A percentile compares a stretch with the other conserved stretches of the same genome.
Conservation (phyloP, 2,329 filamentous ascomycete species). For the Neobulgaria alba region DNA sequence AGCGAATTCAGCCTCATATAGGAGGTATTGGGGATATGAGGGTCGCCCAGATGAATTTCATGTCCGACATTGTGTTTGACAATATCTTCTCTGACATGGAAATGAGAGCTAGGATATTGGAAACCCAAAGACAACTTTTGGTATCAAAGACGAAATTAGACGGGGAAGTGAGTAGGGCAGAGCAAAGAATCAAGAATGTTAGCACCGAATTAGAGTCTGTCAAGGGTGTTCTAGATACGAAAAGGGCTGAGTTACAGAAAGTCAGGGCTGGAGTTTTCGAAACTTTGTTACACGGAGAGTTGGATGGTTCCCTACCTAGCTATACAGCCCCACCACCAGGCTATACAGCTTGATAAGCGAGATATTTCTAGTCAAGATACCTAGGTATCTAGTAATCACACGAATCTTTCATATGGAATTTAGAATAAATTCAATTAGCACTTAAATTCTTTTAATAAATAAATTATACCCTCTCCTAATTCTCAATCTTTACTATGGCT, state of each 20-base stretch:
- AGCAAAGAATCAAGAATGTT: conserved; percentile 25
- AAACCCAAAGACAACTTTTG: conserved; percentile 29
- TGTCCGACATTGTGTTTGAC: conserved; percentile 46
- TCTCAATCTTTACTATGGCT: no score
- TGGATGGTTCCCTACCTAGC: no score
- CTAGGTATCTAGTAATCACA: no score
- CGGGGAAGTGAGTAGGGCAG: conserved; percentile 28
- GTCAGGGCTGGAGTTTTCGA: no score
- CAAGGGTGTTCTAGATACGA: conserved; percentile 29
- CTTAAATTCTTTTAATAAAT: no score
- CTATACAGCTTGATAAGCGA: no score
- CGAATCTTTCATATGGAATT: no score
- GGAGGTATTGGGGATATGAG: conserved; percentile 31
- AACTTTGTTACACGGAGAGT: no score
- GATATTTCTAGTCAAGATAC: no score
- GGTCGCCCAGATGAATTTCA: conserved; percentile 38
- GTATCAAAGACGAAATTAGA: conserved; percentile 29
- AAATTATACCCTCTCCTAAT: no score
- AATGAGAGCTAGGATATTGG: conserved; percentile 44
- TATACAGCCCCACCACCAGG: no score
- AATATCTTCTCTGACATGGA: conserved; percentile 44
- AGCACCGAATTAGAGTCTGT: conserved; percentile 25
- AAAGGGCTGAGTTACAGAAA: conserved; percentile 35
- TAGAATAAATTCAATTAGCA: no score
- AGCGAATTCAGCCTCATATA: conserved; percentile 32